Evolutionary conservation across 2,329 filamentous ascomycete species (phyloP), one percentile per base, ranked within the genome.

Genomic region (Cordyceps farinosa): DNA sequence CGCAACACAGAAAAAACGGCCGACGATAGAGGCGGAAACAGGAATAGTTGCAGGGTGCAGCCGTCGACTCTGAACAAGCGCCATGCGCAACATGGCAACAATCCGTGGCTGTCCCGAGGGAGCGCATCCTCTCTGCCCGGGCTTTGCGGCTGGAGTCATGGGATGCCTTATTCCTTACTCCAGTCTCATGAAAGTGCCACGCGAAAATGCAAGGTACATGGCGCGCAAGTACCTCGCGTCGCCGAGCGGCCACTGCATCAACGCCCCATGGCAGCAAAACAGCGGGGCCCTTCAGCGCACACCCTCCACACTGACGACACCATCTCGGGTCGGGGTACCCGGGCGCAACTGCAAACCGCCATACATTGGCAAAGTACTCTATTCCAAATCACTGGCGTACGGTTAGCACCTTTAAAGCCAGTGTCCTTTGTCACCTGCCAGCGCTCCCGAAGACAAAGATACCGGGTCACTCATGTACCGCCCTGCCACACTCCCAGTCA

Each of bases 241-340:
- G 36, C 22, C 17, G 17, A 6, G 9, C 6, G 38, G n/a, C 47
- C 61, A 58, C 61, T 63, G 47, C 61, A 63, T 58, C 47, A 38
- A 51, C 56, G 42, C 54, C 54, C 60, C 40, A 42, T 29, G 22
- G 9, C 47, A 50, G 5, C 50, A 45, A 53, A 54, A 61, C n/a
- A 61, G 58, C 30, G 58, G 48, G 58, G 47, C 3, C 50, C 10
- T 10, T 27, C 10, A 29, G 34, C 10, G 30, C 60, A 62, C 60
- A n/a, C 60, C 60, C 60, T 61, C 52, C 60, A 56, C 32, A 27
- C 36, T 63, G 61, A 63, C 61, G 61, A 63, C 61, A 63, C 55
- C 54, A 63, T 58, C 32, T 59, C 61, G 61, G 54, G 48, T 59
- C 29, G 32, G 11, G 54, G 36, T 62, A 55, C 52, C 30, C 52